Base-by-base conservation (phyloP, 139 green algal genomes). In the Chlamydomonas sphaeroides region DNA sequence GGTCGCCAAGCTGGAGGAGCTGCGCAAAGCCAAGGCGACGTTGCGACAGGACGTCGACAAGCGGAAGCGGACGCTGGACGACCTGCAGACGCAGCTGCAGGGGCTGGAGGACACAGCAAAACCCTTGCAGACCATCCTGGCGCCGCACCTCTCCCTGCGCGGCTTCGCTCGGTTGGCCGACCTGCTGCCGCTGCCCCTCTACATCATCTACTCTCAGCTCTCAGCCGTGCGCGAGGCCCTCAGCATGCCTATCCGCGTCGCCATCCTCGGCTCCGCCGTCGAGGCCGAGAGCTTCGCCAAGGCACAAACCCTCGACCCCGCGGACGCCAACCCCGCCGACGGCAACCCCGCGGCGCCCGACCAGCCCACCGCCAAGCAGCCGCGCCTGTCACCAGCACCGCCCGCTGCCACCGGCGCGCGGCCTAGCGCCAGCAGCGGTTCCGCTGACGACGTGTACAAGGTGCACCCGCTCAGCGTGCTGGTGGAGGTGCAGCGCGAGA, bases 161-260 rank as follows among this genome's bases (percentile, higher is more conserved):
- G 77, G 85, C 45, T 69, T 89, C 28, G 79, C 84, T n/a, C 49
- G 62, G 33, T 53, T 56, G 28, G 84, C 90, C 35, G 79, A 89
- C 36, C 85, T 95, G 48, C 85, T 95, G 35, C 91, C 92, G 23
- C 69, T 85, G 48, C 87, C 91, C 0, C 74, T 95, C 17, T 94
- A 93, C 82, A 78, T 94, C 35, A 49, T 93, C n/a, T 95, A 93
- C 86, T 87, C 87, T 15, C 92, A 94, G 83, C 68, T 95, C 3
- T 72, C 78, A 30, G 87, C 88, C 0, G 78, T 75, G 49, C 30
- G 73, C 20, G 87, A 94, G 38, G 87, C 86, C 15, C 78, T 92
- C 6, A 74, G 78, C 18, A 65, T 93, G 26, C 48, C 53, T n/a
- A 83, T 92, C 65, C 74, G 77, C 35, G 88, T 91, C 20, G 70